Conservation (phyloP, 768 basidiomycete species). For the Omphalotus guepiniiformis region DNA sequence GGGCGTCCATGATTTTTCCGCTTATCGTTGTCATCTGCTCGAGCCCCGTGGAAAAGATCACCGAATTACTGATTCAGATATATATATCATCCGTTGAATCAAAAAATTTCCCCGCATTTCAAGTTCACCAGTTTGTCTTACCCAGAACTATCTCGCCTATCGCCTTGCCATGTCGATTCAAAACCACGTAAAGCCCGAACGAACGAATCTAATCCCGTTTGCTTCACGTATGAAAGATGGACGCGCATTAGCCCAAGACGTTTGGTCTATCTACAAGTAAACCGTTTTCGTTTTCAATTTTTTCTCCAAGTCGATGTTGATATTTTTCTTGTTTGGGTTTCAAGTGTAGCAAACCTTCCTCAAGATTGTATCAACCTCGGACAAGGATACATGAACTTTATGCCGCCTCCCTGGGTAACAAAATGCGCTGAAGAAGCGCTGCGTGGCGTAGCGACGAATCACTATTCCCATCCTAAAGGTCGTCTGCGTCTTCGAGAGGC, state of each 20-base stretch:
- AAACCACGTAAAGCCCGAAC: no score
- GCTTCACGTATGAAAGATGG: slow-evolving; percentile 73
- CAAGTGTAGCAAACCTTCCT: slow-evolving; percentile 83
- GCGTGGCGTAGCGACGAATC: slow-evolving; percentile 60
- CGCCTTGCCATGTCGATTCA: no score
- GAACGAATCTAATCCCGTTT: slow-evolving; percentile 42
- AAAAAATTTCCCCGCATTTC: no score
- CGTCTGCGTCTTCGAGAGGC: slow-evolving; percentile 85
- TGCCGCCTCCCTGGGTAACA: slow-evolving; percentile 76
- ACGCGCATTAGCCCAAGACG: slow-evolving; percentile 75
- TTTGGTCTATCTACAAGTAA: slow-evolving; percentile 91
- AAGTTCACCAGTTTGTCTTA: no score
- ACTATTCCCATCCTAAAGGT: slow-evolving; percentile 91
- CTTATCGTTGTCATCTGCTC: no score
- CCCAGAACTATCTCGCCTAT: no score
- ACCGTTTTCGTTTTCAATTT: no score
- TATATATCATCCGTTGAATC: no score
- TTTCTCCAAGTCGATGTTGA: no score
- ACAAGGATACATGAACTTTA: slow-evolving; percentile 92
- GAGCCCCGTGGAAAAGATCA: no score
- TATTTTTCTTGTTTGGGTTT: background rate
- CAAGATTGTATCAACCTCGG: slow-evolving; percentile 93
- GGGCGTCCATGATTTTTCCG: no score
- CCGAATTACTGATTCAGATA: no score
- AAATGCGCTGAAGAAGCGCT: slow-evolving; percentile 72